Evolutionary conservation across 495 filamentous ascomycete genomes (phyloP), one percentile per base, ranked within the genome.

Genomic region (Talaromyces trachyspermus): DNA sequence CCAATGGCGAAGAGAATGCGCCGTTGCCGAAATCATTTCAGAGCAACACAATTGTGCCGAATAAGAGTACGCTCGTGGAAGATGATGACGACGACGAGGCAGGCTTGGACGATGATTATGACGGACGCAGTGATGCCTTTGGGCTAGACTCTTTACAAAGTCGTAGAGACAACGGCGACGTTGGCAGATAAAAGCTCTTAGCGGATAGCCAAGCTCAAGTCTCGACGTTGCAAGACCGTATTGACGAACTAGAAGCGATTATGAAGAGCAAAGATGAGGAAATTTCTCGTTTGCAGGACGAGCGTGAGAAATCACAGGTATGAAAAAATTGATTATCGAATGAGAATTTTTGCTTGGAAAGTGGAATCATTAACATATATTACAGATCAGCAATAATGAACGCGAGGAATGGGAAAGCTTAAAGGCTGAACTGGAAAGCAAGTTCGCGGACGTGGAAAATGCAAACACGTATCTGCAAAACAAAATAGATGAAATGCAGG

Each of bases 61-160:
- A 95, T 55, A 98, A 97, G 65, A 94, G 91, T 54, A 97, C 89
- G 0, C 89, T 98, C 85, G 85, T 97, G 12, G 92, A 98, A 61
- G 92, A 98, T 63, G 92, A 95, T 51, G 90, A 94, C 51, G 85
- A 89, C 54, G 70, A 66, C 46, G 74, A 65, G 40, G 72, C 70
- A 1, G 60, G 54, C 11, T 77, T 80, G 15, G 84, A 85, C 47
- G 67, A 74, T 41, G 81, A 85, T 46, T 69, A 68, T 42, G 77
- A 83, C 60, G 74, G 80, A 50, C 75, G 77, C 22, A 77, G 75
- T 51, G 80, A 84, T 64, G 70, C 82, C 25, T 85, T 86, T 67
- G 75, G 72, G 45, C 51, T 83, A 38, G 74, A 84, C 58, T 72
- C 55, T 55, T 60, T 51, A 53, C 61, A 47, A 43, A 87, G 79